Evolutionary conservation across 2,329 filamentous ascomycete genomes (phyloP).

Genomic region (Corynespora cassiicola): DNA sequence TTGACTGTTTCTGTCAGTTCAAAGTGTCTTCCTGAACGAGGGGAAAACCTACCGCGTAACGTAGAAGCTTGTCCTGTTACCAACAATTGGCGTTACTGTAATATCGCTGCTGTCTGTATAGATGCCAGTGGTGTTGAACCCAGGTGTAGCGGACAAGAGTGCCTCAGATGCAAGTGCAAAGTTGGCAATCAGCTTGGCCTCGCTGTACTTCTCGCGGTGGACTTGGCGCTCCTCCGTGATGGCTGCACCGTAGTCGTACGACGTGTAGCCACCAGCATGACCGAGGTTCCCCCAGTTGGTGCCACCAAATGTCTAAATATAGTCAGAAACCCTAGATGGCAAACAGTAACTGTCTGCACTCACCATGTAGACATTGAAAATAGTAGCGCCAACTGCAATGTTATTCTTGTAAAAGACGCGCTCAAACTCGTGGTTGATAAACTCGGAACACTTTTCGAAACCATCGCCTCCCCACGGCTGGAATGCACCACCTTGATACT

Average conservation of each 20-base stretch:
- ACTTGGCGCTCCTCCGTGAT: conserved; percentile 74
- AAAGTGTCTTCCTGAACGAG: too few relatives aligned
- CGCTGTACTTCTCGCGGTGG: conserved; percentile 75
- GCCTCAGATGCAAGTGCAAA: conserved; percentile 74
- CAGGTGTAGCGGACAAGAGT: conserved; percentile 61
- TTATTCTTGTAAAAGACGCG: conserved; percentile 80
- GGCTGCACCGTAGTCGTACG: conserved; percentile 65
- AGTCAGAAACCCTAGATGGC: conserved; percentile 4
- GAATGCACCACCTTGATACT: conserved; percentile 73
- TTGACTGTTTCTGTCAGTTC: too few relatives aligned
- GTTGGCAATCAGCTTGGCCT: conserved; percentile 75
- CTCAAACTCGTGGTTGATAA: conserved; percentile 74
- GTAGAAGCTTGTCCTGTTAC: conserved; percentile 65
- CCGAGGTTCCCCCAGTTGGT: conserved; percentile 84
- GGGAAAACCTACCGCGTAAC: too few relatives aligned
- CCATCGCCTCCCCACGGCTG: conserved; percentile 76
- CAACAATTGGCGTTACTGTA: conserved; percentile 66
- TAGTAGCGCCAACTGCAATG: conserved; percentile 66
- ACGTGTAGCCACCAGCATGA: conserved; percentile 62
- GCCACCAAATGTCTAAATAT: conserved; percentile 66
- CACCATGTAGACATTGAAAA: conserved; percentile 76
- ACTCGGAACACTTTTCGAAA: conserved; percentile 67
- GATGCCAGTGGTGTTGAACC: conserved; percentile 22
- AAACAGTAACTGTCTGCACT: background rate
- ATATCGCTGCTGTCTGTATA: conserved; percentile 50